Evolutionary conservation across 1,284 basidiomycete species (phyloP), one percentile per base, ranked within the genome.

Genomic region (Sanghuangporus weigelae): DNA sequence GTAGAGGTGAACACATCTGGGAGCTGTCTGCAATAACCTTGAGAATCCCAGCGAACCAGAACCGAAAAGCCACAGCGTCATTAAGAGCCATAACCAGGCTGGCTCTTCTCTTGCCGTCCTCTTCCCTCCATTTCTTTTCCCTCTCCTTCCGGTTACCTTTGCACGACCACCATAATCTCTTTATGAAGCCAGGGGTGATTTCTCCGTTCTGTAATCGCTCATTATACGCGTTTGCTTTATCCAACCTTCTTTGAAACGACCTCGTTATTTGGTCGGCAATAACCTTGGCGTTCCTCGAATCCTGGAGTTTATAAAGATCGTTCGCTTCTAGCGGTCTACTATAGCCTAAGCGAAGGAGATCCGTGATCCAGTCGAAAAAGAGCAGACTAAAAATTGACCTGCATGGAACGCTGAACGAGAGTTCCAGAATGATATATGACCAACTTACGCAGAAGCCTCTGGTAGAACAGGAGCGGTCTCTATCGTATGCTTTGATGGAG

Each of bases 281-380:
- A 14, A 77, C 69, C 2, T 79, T 78, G 0, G 89, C 79, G 3
- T 81, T 77, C 21, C 83, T 83, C 14, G 86, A 77, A 55, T 85
- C 81, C 66, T 88, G 86, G 51, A 96, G 84, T 72, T 85, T 89
- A 81, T 90, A 96, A n/a, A 96, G 78, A 74, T 97, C 95, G 0
- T 87, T 77, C 0, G 88, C 85, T 72, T 95, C 89, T 4, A 96
- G 81, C 0, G 94, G 89, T 5, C 94, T 83, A 14, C 85, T 82
- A 72, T 91, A 93, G 8, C 89, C 89, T 7, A 86, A 73, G 10
- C 78, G 77, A 73, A 93, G 82, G 59, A 94, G 77, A 2, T 86
- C 83, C 0, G 85, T 87, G 59, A 96, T 82, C 93, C 93, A 96
- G 58, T 78, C 76, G 71, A 84, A 88, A 60, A 82, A 82, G 46